These are phyloP conservation scores for Alternaria longipes DNA, from an alignment of 2,329 filamentous ascomycete species.

Conservation along the genomic window DNA sequence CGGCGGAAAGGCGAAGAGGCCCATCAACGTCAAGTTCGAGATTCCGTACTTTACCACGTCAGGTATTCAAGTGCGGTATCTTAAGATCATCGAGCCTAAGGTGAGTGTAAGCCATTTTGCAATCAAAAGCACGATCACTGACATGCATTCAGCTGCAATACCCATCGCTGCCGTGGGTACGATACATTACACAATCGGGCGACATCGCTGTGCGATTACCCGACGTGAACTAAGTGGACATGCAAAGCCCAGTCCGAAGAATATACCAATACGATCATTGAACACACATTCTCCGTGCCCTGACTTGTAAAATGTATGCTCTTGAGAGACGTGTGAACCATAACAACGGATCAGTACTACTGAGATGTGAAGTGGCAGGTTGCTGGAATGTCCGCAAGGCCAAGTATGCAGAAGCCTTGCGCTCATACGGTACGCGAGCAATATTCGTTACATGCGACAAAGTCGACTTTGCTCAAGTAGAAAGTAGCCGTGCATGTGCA, in stretches of 20 bases:
- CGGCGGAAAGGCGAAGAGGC: slow-evolving; percentile 85
- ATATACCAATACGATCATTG: slow-evolving; percentile 5
- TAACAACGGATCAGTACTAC: neutral
- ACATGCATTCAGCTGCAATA: slow-evolving; percentile 82
- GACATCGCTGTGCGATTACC: slow-evolving; percentile 95
- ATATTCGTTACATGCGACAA: neutral
- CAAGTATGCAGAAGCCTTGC: neutral
- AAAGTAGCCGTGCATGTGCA: neutral
- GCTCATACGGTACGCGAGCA: neutral
- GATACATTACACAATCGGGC: slow-evolving; percentile 97
- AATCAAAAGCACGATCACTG: neutral
- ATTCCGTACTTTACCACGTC: slow-evolving; percentile 99
- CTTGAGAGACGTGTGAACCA: neutral
- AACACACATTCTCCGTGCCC: neutral
- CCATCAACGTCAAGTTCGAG: slow-evolving; percentile 99
- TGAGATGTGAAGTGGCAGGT: neutral
- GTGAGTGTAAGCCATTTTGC: slow-evolving; percentile 61
- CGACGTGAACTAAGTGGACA: slow-evolving; percentile 72
- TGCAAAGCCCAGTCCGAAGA: neutral
- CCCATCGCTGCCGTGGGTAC: slow-evolving; percentile 94
- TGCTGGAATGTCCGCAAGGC: neutral
- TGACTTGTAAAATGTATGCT: neutral
- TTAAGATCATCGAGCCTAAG: slow-evolving; percentile 99
- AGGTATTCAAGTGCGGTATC: slow-evolving; percentile 96
- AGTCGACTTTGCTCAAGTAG: neutral